Evolutionary conservation across 495 filamentous ascomycete species (phyloP), one percentile per base, ranked within the genome.

Genomic region (Penicillium paxilli): DNA sequence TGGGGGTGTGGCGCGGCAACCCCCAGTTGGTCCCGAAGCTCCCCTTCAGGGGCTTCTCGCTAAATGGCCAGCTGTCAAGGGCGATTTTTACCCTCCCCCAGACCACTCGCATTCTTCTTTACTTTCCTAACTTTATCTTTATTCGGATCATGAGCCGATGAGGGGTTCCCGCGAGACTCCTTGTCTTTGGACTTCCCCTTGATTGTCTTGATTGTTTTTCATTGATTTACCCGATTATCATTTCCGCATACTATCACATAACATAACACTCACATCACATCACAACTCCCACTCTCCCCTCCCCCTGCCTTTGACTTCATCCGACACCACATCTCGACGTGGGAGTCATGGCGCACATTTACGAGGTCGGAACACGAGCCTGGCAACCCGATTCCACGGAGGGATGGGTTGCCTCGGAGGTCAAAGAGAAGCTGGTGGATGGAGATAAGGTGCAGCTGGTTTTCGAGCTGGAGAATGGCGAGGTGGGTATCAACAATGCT

Each of bases 381-480:
- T 99, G 94, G 94, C 92, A 98, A 82, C 91, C 95, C 56, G 94
- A 99, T 77, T 73, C 83, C 59, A 87, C 87, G 44, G 94, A 99
- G 73, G 94, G 94, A 71, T 99, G 94, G 94, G 80, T 98, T 73
- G 89, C 92, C 59, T 96, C 95, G 25, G 91, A 96, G 80, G 90
- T 99, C 58, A 79, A 88, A 71, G 88, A 92, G 68, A 98, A 93
- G 80, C 77, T 82, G 32, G 76, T 92, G 52, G 77, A 91, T 70
- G 95, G 91, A 20, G 84, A 91, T 62, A 96, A 94, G 65, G 89
- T 95, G 66, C 83, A 76, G 55, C 82, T 98, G 69, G 78, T 91
- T 49, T 98, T 98, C 69, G 76, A 83, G 71, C 75, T 98, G 57
- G 89, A 88, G 63, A 96, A 92, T 81, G 94, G 91, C 66, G 93